Base-by-base conservation (phyloP, 352 stramenopile species). In the Halophytophthora polymorphica region DNA sequence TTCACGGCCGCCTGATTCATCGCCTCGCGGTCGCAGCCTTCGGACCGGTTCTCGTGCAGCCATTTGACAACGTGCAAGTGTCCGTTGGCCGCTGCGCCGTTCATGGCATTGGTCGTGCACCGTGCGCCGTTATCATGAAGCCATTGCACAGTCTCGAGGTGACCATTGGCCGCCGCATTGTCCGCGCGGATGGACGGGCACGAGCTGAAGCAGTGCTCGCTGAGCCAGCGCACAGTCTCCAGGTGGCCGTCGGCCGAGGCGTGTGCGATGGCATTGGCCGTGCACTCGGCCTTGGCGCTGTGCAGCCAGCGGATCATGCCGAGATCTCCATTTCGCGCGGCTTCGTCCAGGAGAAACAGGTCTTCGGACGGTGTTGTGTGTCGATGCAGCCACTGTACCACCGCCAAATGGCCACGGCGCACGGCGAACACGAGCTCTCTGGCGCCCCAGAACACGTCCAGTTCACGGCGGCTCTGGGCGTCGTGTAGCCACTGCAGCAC, bases 371-470 rank as follows among this genome's bases (percentile, higher is more conserved):
- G 50, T 41, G 64, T 55, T n/a, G 64, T 69, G 50, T 73, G 53
- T 33, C 68, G 47, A 33, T 73, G 64, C 28, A 77, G 56, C 68
- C 64, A 77, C 23, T 70, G 36, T 3, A 64, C 64, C 2, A 73
- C 54, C 3, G 56, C 18, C 46, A 74, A 57, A 51, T 69, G 53
- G 1, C 61, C 50, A 19, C 63, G 53, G 25, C 68, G 56, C 13
- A 56, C 67, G 15, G 67, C 63, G 40, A 71, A 73, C 34, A 73
- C 67, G 12, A 77, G 53, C 56, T 73, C 64, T 49, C 50, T 64
- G 2, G 64, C 52, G 3, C 60, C 64, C 60, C 64, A 73, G 35
- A 73, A 69, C 6, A 69, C 64, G 21, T 63, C 53, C 10, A 65
- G 28, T 6, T 29, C 13, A 12, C 42, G 12, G 21, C 12, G 6